Conservation (phyloP, 805 yeast species). For the Starmerella etchellsii region DNA sequence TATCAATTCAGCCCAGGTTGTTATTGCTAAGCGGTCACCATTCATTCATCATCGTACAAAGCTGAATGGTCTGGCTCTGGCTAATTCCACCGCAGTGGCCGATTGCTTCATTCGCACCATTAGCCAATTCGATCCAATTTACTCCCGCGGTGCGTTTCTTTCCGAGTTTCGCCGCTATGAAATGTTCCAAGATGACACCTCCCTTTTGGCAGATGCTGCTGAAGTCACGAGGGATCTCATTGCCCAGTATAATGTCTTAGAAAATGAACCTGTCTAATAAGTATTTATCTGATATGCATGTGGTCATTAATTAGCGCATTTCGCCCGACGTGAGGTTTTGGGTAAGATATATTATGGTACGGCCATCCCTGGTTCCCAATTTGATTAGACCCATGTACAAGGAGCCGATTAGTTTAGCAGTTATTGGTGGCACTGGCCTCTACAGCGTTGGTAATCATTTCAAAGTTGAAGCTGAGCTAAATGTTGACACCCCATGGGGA, state of each 20-base stretch:
- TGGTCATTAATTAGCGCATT: too few relatives aligned
- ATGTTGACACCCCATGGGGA: conserved; percentile 94
- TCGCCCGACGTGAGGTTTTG: too few relatives aligned
- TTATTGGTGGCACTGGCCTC: conserved; percentile 97
- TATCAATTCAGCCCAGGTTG: conserved; percentile 64
- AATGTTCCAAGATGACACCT: conserved; percentile 31
- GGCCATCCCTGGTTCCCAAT: too few relatives aligned
- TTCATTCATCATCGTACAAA: conserved; percentile 35
- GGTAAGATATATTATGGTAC: too few relatives aligned
- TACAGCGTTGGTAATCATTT: conserved; percentile 64
- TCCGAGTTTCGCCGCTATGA: conserved; percentile 50
- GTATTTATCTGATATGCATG: too few relatives aligned
- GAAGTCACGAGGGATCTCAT: conserved; percentile 45
- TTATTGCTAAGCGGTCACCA: conserved; percentile 62
- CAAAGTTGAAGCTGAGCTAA: conserved; percentile 71
- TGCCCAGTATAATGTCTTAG: conserved; percentile 51
- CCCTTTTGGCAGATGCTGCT: conserved; percentile 70
- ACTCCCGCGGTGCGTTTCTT: conserved; percentile 69
- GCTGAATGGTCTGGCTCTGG: conserved; percentile 69
- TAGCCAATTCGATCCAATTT: conserved; percentile 66
- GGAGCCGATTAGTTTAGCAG: conserved; percentile 59
- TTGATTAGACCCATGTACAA: conserved; percentile 1
- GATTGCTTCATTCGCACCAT: conserved; percentile 54
- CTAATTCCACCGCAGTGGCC: conserved; percentile 68
- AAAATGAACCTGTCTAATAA: too few relatives aligned